Base-by-base conservation (phyloP, 192 early-diverging fungal genomes). In the Borealophlyctis nickersoniae region DNA sequence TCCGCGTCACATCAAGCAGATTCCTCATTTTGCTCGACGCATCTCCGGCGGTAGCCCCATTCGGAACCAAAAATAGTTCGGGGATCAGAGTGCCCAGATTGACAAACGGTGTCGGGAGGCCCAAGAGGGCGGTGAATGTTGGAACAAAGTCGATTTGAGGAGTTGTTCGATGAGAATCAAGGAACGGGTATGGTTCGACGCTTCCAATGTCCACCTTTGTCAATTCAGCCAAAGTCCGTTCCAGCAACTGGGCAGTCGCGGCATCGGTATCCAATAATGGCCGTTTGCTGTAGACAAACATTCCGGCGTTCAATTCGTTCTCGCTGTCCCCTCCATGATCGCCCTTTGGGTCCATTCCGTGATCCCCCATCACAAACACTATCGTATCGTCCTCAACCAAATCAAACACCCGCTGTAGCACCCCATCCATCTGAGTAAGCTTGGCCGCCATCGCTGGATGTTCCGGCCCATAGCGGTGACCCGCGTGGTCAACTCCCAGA, bases 261-360 rank as follows among this genome's bases (percentile, higher is more conserved):
- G 45, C 28, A 27, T 32, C 27, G 30, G 29, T 39, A 5, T 61
- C 59, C 5, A 53, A 45, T 11, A 75, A 66, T 13, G 84, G 73
- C 23, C 67, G 71, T 32, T 88, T 87, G 48, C 86, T 85, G 73
- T 95, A 95, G 2, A 95, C 65, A 58, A 94, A 92, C 50, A 98
- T 65, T 7, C 79, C 90, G 5, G 92, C 90, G 69, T 92, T 87
- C 29, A 96, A 72, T 65, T 99, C 96, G 54, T 89, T 82, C 49
- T 88, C 85, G 66, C 88, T 92, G 60, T 99, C 96, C 24, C 96
- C 96, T 16, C 96, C 96, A 57, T 99, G 96, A 70, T 99, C 93
- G 13, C 96, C 96, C 71, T 92, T 90, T 7, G 73, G 61, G 36
- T 92, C 92, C 96, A 98, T 98, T 4, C 96, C 96, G 62, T 99